Conservation (phyloP, 2,329 filamentous ascomycete genomes). For the Scedosporium dehoogii region DNA sequence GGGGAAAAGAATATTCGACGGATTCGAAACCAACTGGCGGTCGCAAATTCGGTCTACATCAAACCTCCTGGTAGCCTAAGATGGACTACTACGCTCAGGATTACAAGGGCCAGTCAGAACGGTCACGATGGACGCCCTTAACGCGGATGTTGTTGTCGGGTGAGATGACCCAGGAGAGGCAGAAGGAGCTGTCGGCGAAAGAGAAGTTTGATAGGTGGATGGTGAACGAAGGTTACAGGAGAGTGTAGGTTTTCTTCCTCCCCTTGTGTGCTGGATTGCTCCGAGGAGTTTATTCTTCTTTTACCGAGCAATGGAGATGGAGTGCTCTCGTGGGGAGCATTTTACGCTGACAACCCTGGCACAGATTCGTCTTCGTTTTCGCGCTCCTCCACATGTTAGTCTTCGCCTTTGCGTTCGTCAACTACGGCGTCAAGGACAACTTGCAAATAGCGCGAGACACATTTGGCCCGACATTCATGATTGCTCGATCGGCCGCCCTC, state of each 20-base stretch:
- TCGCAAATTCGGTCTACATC: neutral
- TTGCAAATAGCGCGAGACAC: conserved; percentile 53
- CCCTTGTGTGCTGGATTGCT: neutral
- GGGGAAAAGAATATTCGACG: neutral
- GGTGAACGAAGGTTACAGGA: conserved; percentile 77
- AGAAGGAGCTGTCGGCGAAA: conserved; percentile 55
- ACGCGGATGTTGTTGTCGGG: conserved; percentile 76
- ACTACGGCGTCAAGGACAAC: conserved; percentile 71
- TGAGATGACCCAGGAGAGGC: conserved; percentile 66
- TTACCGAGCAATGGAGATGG: neutral
- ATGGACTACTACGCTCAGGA: conserved; percentile 19
- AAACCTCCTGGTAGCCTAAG: conserved; percentile 4
- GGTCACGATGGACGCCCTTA: conserved; percentile 73
- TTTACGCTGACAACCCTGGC: conserved; percentile 5
- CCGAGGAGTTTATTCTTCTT: no score
- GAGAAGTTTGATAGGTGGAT: conserved; percentile 80
- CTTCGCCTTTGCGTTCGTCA: conserved; percentile 70
- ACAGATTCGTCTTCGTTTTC: conserved; percentile 67
- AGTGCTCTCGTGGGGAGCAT: neutral
- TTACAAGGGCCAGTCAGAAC: conserved; percentile 33
- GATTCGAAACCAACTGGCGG: neutral
- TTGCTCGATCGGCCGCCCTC: conserved; percentile 65
- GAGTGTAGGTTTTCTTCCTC: conserved; percentile 49
- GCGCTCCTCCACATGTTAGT: conserved; percentile 64
- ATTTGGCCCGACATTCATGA: conserved; percentile 68